Evolutionary conservation across 768 basidiomycete genomes (phyloP), one percentile per base, ranked within the genome.

Genomic region (Kwoniella dendrophila): DNA sequence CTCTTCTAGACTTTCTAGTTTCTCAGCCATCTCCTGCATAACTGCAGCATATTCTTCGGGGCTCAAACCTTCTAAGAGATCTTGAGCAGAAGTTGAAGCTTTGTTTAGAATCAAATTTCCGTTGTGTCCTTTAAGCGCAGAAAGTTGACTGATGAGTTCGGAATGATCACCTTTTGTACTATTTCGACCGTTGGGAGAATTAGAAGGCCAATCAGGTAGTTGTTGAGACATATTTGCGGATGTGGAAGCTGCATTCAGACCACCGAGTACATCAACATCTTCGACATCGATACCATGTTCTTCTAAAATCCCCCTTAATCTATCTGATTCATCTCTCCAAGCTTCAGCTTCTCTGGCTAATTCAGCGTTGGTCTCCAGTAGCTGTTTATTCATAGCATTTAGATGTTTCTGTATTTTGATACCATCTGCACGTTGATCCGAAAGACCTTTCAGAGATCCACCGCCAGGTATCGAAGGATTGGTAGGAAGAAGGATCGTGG

Each of bases 351-450:
- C 71, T 27, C 68, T 59, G 5, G 72, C 73, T 4, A 78, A 64
- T 24, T 72, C 69, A 10, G 66, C 65, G 48, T 76, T 76, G 29
- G 71, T 68, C 27, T 74, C 71, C 3, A 74, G 60, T 3, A 78
- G 56, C 34, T 74, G 73, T 62, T 73, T 70, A 56, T 78, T 78
- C 73, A 78, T 75, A 12, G 73, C 71, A 43, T 75, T 74, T 16
- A 78, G 67, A 48, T 78, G 75, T 56, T 71, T 73, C 32, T 76
- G 73, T 22, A 78, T 74, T 59, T 78, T 78, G 67, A 70, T 62
- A 2, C 71, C 76, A 54, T 77, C 72, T 4, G 66, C 73, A 2
- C 74, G 70, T 30, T 68, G 61, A 27, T 75, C 72, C 2, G 58
- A 62, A 2, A 64, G 20, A 10, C 62, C 67, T 43, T 67, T 57